Conservation (phyloP, 208 protist species). For the Crithidia mellificae region DNA sequence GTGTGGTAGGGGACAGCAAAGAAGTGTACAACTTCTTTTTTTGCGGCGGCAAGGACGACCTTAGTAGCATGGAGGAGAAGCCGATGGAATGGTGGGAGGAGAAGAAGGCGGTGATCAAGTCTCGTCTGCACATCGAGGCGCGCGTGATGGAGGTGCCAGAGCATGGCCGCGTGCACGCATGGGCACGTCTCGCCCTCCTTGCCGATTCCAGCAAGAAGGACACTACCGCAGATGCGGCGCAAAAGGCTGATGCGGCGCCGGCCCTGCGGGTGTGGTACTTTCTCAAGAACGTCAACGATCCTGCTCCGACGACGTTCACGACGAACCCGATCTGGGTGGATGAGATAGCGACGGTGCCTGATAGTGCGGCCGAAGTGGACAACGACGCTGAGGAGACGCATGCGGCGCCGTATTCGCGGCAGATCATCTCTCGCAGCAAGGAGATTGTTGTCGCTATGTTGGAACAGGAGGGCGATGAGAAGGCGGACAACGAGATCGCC, state of each 20-base stretch:
- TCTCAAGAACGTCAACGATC: conserved; percentile 21
- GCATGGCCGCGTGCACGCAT: conserved; percentile 33
- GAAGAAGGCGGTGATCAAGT: conserved; percentile 11
- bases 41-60: background rate
- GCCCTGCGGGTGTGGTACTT: conserved; percentile 43
- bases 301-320: conserved; percentile 12
- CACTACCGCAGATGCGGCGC: background rate
- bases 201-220: no score
- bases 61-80: conserved; percentile 1
- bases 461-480: conserved; percentile 4
- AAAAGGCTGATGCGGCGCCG: background rate
- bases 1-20: conserved; percentile 14
- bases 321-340: conserved; percentile 29
- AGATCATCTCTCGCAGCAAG: conserved; percentile 23
- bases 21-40: conserved; percentile 25
- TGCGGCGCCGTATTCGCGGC: conserved; percentile 10
- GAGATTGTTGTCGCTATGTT: conserved; percentile 24
- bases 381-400: background rate
- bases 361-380: background rate
- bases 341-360: conserved; percentile 10
- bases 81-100: conserved; percentile 21
- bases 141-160: conserved; percentile 36
- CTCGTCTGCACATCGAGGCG: conserved; percentile 24
- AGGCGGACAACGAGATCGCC: conserved; percentile 1
- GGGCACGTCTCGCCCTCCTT: conserved; percentile 17